Base-by-base conservation (phyloP, 139 green algal species). In the Pycnococcus provasolii region DNA sequence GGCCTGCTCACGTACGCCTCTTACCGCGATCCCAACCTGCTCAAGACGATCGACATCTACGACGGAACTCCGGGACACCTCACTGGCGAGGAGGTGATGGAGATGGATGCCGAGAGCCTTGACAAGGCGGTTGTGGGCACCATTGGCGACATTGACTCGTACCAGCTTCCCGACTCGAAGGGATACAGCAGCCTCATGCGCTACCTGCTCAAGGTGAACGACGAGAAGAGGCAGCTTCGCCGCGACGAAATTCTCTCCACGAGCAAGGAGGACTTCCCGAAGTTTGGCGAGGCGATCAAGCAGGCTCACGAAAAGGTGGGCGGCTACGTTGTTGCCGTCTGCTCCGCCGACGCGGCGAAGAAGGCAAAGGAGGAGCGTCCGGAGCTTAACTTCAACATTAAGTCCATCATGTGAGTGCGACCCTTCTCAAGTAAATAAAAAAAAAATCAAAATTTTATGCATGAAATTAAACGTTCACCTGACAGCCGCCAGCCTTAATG, bases 21-120 rank as follows among this genome's bases (percentile, higher is more conserved):
- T 8, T 97, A 97, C 85, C 82, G 90, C 64, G 93, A 99, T 75
- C 93, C 93, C 62, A 99, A 99, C 84, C 80, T 99, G 66, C 64
- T 92, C 45, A 87, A 90, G 53, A 97, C 93, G 1, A 43, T 99
- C 15, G 84, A 89, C 54, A 83, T 82, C 11, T 96, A 96, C 60
- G 90, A 95, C 59, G 90, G 82, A 68, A 91, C 86, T 0, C 55
- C 76, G 1, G 86, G 88, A 47, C 97, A 90, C 79, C 79, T 98
- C 70, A 0, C 26, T 26, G 26, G 26, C 26, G 26, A 26, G 26
- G 66, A 78, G 2, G 50, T 62, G 15, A 69, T 97, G 39, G 71
- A 94, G 39, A 72, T 99, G 57, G 68, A 76, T 60, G 26, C 67
- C 6, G 90, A 96, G 45, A 83, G 89, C 60, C 80, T 97, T 7